Base-by-base conservation (phyloP, 2,329 filamentous ascomycete species). In the Phaeoacremonium minimum region DNA sequence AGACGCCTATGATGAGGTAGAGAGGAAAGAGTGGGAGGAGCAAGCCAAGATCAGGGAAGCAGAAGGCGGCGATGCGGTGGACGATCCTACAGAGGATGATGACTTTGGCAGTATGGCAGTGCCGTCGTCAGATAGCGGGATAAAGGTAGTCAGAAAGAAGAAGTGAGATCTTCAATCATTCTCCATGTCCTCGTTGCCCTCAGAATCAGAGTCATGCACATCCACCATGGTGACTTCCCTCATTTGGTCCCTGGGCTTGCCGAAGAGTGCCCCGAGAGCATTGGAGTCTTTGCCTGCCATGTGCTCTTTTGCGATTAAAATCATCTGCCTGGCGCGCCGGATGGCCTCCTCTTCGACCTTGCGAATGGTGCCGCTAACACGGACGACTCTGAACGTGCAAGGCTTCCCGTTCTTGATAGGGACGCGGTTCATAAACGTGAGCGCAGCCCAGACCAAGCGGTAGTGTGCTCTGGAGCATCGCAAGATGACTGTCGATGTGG, bases 401-500 rank as follows among this genome's bases (percentile, higher is more conserved):
- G 77, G 70, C 40, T 73, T 69, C 16, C 77, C 75, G 53, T 68
- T 71, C 40, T 63, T 72, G 3, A 74, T 60, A 7, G 79, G 87
- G 0, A 96, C 66, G 13, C 64, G 72, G 15, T 81, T 81, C 69
- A 93, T 84, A 48, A 89, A 86, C 0, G 87, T 87, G 36, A 98
- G 66, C 1, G 89, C 87, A 0, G 89, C 83, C 93, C 93, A 98
- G 5, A 95, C 82, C 44, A 96, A 75, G 32, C 87, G 77, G 57
- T 90, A 94, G 47, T 95, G 83, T 13, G 82, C 80, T 39, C 93
- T 81, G 4, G 87, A 80, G 46, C 90, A 87, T 44, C 86, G 80
- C 28, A 98, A 71, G 42, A 98, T 98, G 37, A 91, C 88, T 2
- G 91, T 98, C 6, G 87, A 95, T 1, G 93, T 98, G n/a, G 89